A percentile compares a stretch with the other conserved stretches of the same genome.
Evolutionary conservation across 1,284 basidiomycete species (phyloP).

Genomic region (Volvariella volvacea): DNA sequence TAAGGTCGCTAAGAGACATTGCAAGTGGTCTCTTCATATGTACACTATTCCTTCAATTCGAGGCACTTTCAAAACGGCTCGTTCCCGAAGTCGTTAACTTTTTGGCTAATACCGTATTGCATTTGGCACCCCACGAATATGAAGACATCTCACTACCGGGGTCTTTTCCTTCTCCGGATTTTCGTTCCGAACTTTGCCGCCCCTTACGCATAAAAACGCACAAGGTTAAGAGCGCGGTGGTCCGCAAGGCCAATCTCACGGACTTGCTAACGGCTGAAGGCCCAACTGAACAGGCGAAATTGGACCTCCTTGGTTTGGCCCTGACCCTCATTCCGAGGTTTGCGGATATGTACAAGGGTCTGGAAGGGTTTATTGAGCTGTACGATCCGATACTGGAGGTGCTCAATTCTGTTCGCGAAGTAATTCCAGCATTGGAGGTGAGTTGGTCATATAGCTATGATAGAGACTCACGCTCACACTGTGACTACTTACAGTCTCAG

Average conservation of each 20-base stretch:
- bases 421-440: constrained; percentile 55
- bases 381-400: constrained; percentile 64
- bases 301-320: constrained; percentile 56
- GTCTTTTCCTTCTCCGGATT: constrained; percentile 69
- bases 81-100: constrained; percentile 92
- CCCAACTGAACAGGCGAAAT: constrained; percentile 55
- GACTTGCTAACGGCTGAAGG: constrained; percentile 28
- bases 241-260: constrained; percentile 42
- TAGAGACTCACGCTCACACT: constrained; percentile 3
- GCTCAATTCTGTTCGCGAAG: constrained; percentile 46
- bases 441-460: constrained; percentile 13
- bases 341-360: constrained; percentile 69
- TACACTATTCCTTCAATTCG: constrained; percentile 80
- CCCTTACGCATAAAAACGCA: constrained; percentile 34
- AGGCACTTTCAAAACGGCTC: constrained; percentile 78
- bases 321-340: constrained; percentile 62
- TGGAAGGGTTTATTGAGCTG: constrained; percentile 81
- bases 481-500: constrained; percentile 31
- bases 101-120: constrained; percentile 61
- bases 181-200: constrained; percentile 40
- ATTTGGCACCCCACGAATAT: constrained; percentile 65
- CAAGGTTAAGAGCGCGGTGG: constrained; percentile 30
- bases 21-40: constrained; percentile 87
- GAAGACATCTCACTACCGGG: constrained; percentile 48
- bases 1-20: constrained; percentile 72